These are phyloP conservation scores for Nannochloris sp. DNA, from an alignment of 139 green algal species.

Conservation along the genomic window DNA sequence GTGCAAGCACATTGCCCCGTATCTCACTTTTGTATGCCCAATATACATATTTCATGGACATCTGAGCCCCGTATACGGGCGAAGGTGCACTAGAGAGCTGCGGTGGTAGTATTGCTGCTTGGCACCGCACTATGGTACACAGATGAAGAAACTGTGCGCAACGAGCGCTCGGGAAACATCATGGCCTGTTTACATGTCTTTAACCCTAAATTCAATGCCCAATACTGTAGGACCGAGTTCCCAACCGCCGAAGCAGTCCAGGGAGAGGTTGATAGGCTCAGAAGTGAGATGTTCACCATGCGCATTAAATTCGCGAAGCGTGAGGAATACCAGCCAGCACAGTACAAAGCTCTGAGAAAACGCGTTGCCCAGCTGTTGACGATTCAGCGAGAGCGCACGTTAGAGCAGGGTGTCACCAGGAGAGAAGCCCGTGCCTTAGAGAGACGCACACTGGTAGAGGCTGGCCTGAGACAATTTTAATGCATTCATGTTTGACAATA, in stretches of 20 bases:
- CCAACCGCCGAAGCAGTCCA: conserved; percentile 29
- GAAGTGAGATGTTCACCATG: conserved; percentile 41
- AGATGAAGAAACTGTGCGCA: too few relatives aligned
- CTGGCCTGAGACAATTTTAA: conserved; percentile 25
- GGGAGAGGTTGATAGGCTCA: conserved; percentile 25
- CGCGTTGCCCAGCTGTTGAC: conserved; percentile 41
- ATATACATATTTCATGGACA: too few relatives aligned
- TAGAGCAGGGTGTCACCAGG: conserved; percentile 27
- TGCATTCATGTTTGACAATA: background rate
- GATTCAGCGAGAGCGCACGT: conserved; percentile 29
- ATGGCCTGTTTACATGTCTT: background rate
- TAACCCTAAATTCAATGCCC: background rate
- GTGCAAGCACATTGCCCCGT: too few relatives aligned
- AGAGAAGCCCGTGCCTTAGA: conserved; percentile 19
- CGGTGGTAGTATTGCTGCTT: too few relatives aligned
- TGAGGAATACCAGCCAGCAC: conserved; percentile 19
- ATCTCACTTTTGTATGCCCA: too few relatives aligned
- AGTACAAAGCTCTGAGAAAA: conserved; percentile 4
- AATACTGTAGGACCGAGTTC: conserved; percentile 7
- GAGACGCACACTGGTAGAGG: conserved; percentile 17
- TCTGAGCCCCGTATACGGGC: too few relatives aligned
- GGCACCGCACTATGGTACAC: too few relatives aligned
- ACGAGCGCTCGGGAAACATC: too few relatives aligned
- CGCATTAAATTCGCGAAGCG: conserved; percentile 43
- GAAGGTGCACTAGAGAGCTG: too few relatives aligned